A percentile compares a stretch with the other conserved stretches of the same genome.
phyloP scores from a whole-genome alignment of 495 filamentous ascomycete species.

The Thermothielavioides terrestris region DNA sequence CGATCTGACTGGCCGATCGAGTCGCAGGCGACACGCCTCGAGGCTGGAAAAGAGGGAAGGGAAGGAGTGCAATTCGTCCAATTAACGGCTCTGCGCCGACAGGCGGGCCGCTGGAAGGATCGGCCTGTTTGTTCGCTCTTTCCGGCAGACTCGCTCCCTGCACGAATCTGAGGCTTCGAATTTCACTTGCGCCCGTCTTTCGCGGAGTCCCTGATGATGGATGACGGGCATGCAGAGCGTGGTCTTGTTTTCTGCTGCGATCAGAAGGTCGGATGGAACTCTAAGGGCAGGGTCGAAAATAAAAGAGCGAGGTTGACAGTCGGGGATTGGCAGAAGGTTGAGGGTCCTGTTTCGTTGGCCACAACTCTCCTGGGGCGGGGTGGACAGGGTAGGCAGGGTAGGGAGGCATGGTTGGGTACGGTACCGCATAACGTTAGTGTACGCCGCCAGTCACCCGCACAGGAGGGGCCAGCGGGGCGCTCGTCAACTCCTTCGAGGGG shows the following conservation, averaged over 20 bases:
- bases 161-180: slow-evolving; percentile 6
- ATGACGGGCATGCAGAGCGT: neutral
- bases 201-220: neutral
- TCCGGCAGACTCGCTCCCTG: slow-evolving; percentile 3
- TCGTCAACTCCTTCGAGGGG: too few relatives aligned
- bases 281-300: neutral
- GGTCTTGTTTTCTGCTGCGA: too few relatives aligned
- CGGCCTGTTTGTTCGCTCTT: neutral
- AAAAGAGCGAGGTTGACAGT: neutral
- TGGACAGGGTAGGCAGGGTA: slow-evolving; percentile 10
- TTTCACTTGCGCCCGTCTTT: neutral
- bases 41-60: slow-evolving; percentile 12
- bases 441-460: too few relatives aligned
- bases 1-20: slow-evolving; percentile 25
- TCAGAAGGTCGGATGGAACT: too few relatives aligned
- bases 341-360: slow-evolving; percentile 5
- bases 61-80: slow-evolving; percentile 26
- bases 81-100: slow-evolving; percentile 16
- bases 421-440: slow-evolving; percentile 1
- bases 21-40: slow-evolving; percentile 17
- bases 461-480: neutral
- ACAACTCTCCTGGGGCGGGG: slow-evolving; percentile 10
- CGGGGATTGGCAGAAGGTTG: neutral
- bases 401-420: too few relatives aligned
- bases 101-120: slow-evolving; percentile 10